Percentiles rank a stretch among this genome's conserved stretches.
Evolutionary conservation across 176 grass and related monocot species (phyloP).

Genomic region (Aegilops sharonensis): DNA sequence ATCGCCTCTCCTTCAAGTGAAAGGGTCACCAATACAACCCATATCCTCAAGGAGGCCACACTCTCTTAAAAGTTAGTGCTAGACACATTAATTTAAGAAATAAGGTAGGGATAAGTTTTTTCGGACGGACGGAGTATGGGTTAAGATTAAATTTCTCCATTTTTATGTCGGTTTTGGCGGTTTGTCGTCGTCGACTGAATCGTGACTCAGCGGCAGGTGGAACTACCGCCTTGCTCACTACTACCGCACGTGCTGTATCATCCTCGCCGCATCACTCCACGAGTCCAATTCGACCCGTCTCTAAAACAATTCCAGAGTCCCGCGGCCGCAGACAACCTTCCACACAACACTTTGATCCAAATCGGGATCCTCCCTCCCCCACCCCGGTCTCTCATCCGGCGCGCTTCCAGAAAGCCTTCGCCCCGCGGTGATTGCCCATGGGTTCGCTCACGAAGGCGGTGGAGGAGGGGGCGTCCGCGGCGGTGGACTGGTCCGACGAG

Average conservation of each 20-base stretch:
- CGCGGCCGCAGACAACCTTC: not conserved
- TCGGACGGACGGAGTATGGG: too few relatives aligned
- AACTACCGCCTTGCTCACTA: not conserved
- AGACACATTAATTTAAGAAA: too few relatives aligned
- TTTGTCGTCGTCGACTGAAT: not conserved
- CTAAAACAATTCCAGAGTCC: not conserved
- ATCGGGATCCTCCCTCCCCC: not conserved
- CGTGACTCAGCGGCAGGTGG: not conserved
- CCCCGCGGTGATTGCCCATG: conserved; percentile 39
- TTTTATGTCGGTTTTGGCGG: not conserved
- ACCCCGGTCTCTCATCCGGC: not conserved
- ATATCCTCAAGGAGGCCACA: too few relatives aligned
- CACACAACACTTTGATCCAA: not conserved
- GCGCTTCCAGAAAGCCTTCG: not conserved
- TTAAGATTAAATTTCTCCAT: too few relatives aligned
- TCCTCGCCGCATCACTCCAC: not conserved
- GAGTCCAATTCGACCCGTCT: not conserved
- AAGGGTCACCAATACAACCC: too few relatives aligned
- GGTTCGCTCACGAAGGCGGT: conserved; percentile 55
- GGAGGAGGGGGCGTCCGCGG: conserved; percentile 39
- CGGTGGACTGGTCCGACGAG: conserved; percentile 70
- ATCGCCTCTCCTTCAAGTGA: too few relatives aligned
- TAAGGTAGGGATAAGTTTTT: too few relatives aligned
- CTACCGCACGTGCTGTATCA: not conserved
- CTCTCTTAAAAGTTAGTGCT: too few relatives aligned